Percentiles rank a stretch among this genome's conserved stretches.
Conservation (phyloP, 352 stramenopile species). For the Phytopythium montanum region DNA sequence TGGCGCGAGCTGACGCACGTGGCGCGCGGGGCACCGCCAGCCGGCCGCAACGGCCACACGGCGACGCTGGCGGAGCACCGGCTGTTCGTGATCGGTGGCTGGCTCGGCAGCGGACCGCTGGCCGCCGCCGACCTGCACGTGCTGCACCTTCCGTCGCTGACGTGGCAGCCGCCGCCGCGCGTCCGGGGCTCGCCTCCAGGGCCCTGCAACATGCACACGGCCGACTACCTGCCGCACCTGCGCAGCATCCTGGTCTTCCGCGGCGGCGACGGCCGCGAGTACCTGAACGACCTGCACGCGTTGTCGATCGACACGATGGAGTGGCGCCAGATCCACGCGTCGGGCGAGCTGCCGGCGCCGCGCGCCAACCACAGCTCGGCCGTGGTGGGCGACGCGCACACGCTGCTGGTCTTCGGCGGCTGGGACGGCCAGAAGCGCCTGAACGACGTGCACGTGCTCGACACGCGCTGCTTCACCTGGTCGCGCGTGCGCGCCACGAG, state of each 20-base stretch:
- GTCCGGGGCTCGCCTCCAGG: slow-evolving; percentile 49
- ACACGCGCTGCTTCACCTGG: slow-evolving; percentile 90
- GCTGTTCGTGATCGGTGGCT: slow-evolving; percentile 94
- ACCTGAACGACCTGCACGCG: slow-evolving; percentile 95
- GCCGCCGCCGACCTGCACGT: slow-evolving; percentile 92
- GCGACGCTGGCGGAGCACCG: slow-evolving; percentile 88
- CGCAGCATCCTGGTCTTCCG: slow-evolving; percentile 93
- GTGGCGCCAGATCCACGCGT: slow-evolving; percentile 82
- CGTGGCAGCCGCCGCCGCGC: slow-evolving; percentile 46
- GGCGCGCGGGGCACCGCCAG: slow-evolving; percentile 51
- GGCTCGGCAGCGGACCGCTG: slow-evolving; percentile 90
- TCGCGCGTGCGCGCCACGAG: slow-evolving; percentile 32
- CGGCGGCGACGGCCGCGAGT: slow-evolving; percentile 92
- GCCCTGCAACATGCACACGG: slow-evolving; percentile 98
- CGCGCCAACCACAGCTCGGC: slow-evolving; percentile 94
- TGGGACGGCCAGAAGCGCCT: slow-evolving; percentile 92
- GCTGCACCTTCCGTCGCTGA: slow-evolving; percentile 78
- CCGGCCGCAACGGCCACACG: slow-evolving; percentile 94
- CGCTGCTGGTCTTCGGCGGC: slow-evolving; percentile 95
- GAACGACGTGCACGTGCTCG: slow-evolving; percentile 96
- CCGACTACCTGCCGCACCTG: slow-evolving; percentile 86
- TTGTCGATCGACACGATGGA: slow-evolving; percentile 86
- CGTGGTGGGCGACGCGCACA: slow-evolving; percentile 65
- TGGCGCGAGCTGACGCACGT: slow-evolving; percentile 51
- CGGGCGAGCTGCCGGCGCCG: slow-evolving; percentile 76